Percentiles rank a stretch among this genome's conserved stretches.
Conservation (phyloP, 495 filamentous ascomycete species). For the Platismatia glauca region DNA sequence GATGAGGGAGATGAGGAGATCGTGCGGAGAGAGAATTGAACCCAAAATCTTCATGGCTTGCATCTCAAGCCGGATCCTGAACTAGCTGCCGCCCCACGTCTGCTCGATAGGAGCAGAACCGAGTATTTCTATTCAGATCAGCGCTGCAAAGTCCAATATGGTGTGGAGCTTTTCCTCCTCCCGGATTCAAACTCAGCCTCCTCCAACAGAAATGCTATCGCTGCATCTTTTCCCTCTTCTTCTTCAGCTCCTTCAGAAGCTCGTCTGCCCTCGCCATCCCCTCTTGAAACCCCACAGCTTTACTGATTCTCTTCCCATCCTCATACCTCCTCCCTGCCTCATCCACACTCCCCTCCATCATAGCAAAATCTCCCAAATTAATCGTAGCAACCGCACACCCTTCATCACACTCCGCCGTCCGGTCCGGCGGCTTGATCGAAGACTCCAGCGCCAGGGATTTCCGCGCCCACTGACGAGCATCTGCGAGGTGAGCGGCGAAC, state of each 20-base stretch:
- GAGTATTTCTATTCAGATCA: not conserved
- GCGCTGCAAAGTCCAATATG: not conserved
- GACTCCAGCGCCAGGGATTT: conserved; percentile 58
- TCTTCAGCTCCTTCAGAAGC: conserved; percentile 43
- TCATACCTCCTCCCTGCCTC: conserved; percentile 55
- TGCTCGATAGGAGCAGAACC: not conserved
- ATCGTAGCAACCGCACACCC: conserved; percentile 75
- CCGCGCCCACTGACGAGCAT: conserved; percentile 60
- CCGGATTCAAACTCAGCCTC: not conserved
- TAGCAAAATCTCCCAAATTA: conserved; percentile 76
- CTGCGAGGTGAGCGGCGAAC: conserved; percentile 9
- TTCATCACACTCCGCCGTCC: conserved; percentile 75
- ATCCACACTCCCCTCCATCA: conserved; percentile 53
- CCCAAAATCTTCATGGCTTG: too few species aligned
- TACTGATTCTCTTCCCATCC: conserved; percentile 55
- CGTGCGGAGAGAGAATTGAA: not conserved
- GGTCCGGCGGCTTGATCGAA: conserved; percentile 46
- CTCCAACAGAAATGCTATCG: not conserved
- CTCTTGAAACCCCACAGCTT: conserved; percentile 53
- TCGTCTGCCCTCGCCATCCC: conserved; percentile 53
- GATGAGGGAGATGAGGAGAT: not conserved
- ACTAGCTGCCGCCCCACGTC: not conserved
- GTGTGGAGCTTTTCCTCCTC: not conserved
- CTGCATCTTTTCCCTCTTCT: conserved; percentile 25
- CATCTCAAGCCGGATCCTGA: not conserved